Conservation (phyloP, 2,329 filamentous ascomycete species). For the Penicillium sp. region DNA sequence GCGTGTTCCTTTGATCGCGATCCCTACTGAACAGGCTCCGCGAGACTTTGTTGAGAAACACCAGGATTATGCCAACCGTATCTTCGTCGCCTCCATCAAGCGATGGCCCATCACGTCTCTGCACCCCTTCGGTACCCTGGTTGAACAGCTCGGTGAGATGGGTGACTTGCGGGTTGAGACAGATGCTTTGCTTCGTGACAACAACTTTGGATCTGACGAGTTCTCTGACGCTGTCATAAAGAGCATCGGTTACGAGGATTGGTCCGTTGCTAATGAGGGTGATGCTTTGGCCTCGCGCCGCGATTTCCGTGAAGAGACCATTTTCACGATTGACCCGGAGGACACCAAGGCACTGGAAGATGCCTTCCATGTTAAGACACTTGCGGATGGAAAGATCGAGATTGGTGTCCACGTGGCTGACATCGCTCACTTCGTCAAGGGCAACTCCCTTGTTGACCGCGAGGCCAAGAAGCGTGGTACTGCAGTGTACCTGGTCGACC, state of each 20-base stretch:
- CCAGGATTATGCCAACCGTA: constrained; percentile 94
- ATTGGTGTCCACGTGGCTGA: constrained; percentile 95
- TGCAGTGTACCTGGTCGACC: constrained; percentile 90
- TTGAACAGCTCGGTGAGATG: constrained; percentile 96
- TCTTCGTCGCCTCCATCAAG: constrained; percentile 99
- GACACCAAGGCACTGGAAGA: constrained; percentile 86
- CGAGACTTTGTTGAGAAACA: constrained; percentile 98
- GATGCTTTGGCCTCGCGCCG: constrained; percentile 74
- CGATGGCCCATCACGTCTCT: constrained; percentile 99
- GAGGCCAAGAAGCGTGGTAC: constrained; percentile 98
- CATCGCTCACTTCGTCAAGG: constrained; percentile 94
- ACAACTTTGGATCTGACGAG: constrained; percentile 97
- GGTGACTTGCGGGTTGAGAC: constrained; percentile 97
- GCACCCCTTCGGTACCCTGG: constrained; percentile 94
- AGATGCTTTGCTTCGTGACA: constrained; percentile 92
- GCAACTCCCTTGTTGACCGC: constrained; percentile 90
- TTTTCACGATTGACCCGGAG: constrained; percentile 89
- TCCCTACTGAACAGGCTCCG: constrained; percentile 95
- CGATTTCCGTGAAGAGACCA: constrained; percentile 84
- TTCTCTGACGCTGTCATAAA: constrained; percentile 95
- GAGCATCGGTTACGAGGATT: constrained; percentile 88
- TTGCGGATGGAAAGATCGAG: constrained; percentile 81
- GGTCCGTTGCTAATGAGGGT: constrained; percentile 81
- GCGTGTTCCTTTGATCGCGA: constrained; percentile 95
- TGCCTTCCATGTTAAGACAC: constrained; percentile 85